Evolutionary conservation across 2,329 filamentous ascomycete genomes (phyloP).

Genomic region (Xylaria sp.): DNA sequence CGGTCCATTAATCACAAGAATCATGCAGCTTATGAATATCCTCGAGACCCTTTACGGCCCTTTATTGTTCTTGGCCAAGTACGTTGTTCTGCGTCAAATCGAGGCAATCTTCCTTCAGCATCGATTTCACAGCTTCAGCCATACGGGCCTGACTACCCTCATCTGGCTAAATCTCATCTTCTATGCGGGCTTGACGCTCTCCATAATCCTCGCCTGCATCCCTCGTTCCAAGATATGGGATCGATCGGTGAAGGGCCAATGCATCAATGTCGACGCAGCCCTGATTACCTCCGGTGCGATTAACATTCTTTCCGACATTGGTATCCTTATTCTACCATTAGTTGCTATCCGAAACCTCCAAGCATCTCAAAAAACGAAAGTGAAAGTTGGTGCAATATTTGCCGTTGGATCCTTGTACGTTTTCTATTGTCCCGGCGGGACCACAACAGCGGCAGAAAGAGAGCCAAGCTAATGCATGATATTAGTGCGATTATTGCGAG

Average conservation of each 20-base stretch:
- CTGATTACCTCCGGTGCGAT: constrained; percentile 13
- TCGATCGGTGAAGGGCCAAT: constrained; percentile 7
- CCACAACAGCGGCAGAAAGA: neutral
- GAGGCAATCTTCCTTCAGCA: constrained; percentile 36
- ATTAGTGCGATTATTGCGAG: neutral
- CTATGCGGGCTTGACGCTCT: constrained; percentile 12
- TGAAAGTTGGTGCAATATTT: neutral
- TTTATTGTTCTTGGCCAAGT: constrained; percentile 33
- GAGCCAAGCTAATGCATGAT: neutral
- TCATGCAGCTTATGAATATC: constrained; percentile 26
- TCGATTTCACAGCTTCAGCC: neutral
- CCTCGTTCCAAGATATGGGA: constrained; percentile 38
- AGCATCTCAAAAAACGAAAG: neutral
- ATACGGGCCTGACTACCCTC: neutral
- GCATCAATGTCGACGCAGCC: constrained; percentile 9
- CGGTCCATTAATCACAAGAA: neutral
- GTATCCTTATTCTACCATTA: constrained; percentile 16
- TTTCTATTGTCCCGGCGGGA: neutral
- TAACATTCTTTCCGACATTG: constrained; percentile 32
- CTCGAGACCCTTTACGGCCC: constrained; percentile 33
- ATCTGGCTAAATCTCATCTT: constrained; percentile 35
- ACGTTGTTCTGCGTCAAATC: constrained; percentile 37
- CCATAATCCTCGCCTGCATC: constrained; percentile 34
- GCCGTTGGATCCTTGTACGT: constrained; percentile 16
- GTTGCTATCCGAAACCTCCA: constrained; percentile 10